Percentiles rank a stretch among this genome's conserved stretches.
phyloP scores from a whole-genome alignment of 2,329 filamentous ascomycete genomes.

The Tolypocladium amazonense region DNA sequence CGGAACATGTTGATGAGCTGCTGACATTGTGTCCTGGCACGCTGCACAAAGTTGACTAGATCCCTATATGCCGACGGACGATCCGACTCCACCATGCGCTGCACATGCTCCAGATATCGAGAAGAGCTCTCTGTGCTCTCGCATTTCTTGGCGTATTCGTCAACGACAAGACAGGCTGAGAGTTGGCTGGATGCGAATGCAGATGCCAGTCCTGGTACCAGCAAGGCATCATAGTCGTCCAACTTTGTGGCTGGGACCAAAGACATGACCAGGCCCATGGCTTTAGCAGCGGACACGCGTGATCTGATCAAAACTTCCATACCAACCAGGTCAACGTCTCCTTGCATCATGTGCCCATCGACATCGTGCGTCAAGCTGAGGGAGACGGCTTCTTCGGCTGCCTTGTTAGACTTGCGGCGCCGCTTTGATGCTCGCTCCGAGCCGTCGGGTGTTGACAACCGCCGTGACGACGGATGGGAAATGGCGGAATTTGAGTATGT shows the following conservation, averaged over 20 bases:
- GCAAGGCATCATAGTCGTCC: slow-evolving; percentile 51
- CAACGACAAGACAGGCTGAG: slow-evolving; percentile 70
- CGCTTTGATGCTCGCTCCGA: slow-evolving; percentile 60
- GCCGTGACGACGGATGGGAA: slow-evolving; percentile 29
- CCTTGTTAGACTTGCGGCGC: slow-evolving; percentile 75
- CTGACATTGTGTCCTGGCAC: slow-evolving; percentile 83
- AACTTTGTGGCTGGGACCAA: slow-evolving; percentile 55
- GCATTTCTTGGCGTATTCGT: slow-evolving; percentile 69
- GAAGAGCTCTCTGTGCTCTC: slow-evolving; percentile 26
- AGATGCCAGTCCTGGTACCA: slow-evolving; percentile 59
- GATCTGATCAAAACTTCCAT: slow-evolving; percentile 81
- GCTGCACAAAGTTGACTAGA: slow-evolving; percentile 79
- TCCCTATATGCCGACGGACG: slow-evolving; percentile 79
- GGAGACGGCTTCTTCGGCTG: slow-evolving; percentile 50
- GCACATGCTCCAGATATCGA: slow-evolving; percentile 54
- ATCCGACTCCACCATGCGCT: slow-evolving; percentile 69
- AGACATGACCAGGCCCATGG: slow-evolving; percentile 76
- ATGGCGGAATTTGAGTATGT: slow-evolving; percentile 53
- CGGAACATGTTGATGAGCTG: slow-evolving; percentile 85
- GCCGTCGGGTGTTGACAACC: slow-evolving; percentile 40
- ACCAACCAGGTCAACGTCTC: slow-evolving; percentile 89
- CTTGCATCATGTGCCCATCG: slow-evolving; percentile 95
- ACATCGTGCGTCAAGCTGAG: slow-evolving; percentile 79
- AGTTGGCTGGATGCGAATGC: slow-evolving; percentile 79
- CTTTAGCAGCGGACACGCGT: slow-evolving; percentile 75